Percentiles rank a stretch among this genome's conserved stretches.
These are phyloP conservation scores for Carex kokanica DNA, from an alignment of 176 grass and related monocot species.

Conservation along the genomic window DNA sequence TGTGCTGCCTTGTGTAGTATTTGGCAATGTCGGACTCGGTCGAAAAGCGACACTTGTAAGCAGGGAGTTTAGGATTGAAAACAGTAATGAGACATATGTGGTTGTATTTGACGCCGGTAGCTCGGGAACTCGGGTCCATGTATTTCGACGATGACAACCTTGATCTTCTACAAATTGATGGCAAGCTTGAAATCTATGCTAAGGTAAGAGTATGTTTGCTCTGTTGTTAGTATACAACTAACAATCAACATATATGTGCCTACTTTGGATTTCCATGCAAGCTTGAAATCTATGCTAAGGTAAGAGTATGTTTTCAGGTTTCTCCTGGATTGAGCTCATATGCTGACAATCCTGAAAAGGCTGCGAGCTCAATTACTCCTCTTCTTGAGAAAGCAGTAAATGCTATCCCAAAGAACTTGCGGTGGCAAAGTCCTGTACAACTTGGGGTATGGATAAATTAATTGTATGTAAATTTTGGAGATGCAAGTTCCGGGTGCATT, in stretches of 20 bases:
- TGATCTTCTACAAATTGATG: slow-evolving; percentile 7
- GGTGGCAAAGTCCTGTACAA: slow-evolving; percentile 32
- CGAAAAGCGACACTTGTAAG: background rate
- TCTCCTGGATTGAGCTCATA: slow-evolving; percentile 47
- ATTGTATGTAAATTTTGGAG: background rate
- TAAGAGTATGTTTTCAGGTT: background rate
- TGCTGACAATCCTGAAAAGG: slow-evolving; percentile 32
- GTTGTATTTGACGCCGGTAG: slow-evolving; percentile 12
- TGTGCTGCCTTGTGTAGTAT: background rate
- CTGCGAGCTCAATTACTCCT: slow-evolving; percentile 35
- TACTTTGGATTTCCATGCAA: background rate
- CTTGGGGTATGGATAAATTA: slow-evolving; percentile 38
- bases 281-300: background rate
- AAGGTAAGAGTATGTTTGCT: background rate
- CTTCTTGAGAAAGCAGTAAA: slow-evolving; percentile 41
- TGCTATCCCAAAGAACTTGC: slow-evolving; percentile 19
- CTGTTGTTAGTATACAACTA: background rate
- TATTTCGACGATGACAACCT: background rate
- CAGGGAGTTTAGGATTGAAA: background rate
- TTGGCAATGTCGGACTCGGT: background rate
- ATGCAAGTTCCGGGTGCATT: no score
- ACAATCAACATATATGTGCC: background rate
- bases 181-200: background rate
- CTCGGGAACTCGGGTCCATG: background rate
- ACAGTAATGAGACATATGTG: background rate